A percentile compares a stretch with the other conserved stretches of the same genome.
Conservation (phyloP, 257 asterid species). For the Capsicum pubescens region DNA sequence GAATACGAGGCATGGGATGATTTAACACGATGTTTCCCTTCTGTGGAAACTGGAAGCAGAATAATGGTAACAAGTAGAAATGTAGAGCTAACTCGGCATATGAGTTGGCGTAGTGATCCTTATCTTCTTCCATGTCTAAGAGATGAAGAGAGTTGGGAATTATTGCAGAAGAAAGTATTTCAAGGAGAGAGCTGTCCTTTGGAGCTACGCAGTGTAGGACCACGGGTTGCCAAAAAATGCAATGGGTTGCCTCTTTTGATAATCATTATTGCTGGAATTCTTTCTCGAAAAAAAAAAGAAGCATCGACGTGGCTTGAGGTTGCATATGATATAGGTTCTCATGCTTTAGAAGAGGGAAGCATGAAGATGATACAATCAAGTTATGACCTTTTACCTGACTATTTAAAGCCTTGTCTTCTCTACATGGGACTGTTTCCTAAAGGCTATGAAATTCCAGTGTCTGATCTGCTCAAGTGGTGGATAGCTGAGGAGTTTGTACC, state of each 20-base stretch:
- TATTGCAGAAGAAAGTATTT: not conserved
- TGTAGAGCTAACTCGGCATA: accelerated
- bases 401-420: not conserved
- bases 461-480: constrained; percentile 7
- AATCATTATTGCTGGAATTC: not conserved
- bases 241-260: not conserved
- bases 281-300: not conserved
- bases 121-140: not conserved
- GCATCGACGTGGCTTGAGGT: not conserved
- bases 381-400: not conserved
- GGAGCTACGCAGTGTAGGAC: not conserved
- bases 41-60: constrained; percentile 25
- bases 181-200: not conserved
- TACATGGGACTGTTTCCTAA: constrained; percentile 14
- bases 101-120: accelerated
- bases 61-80: constrained; percentile 31
- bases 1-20: not conserved
- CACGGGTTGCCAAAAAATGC: not conserved
- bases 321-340: not conserved
- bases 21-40: not conserved
- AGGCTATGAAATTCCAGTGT: not conserved
- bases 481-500: constrained; percentile 25
- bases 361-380: not conserved
- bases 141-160: not conserved
- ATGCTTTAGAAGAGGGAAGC: too few relatives aligned